Conservation (phyloP, 768 basidiomycete species). For the Russula brevipes region DNA sequence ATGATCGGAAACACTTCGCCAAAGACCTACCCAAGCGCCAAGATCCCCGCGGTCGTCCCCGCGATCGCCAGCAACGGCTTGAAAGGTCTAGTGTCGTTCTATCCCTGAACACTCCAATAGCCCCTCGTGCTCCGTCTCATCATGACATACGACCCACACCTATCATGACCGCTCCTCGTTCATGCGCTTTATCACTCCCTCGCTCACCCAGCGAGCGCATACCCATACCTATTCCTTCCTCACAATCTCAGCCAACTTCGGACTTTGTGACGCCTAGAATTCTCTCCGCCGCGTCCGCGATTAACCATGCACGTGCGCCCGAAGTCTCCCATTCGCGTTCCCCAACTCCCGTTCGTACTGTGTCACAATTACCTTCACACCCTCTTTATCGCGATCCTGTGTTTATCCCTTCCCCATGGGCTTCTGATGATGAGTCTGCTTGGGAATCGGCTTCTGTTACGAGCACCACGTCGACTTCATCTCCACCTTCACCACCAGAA, state of each 20-base stretch:
- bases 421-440: constrained; percentile 70
- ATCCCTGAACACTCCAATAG: constrained; percentile 29
- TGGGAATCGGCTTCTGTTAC: constrained; percentile 69
- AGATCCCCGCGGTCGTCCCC: constrained; percentile 55
- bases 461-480: constrained; percentile 56
- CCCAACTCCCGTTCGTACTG: constrained; percentile 36
- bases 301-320: constrained; percentile 9
- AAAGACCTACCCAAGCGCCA: constrained; percentile 43
- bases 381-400: constrained; percentile 27
- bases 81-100: constrained; percentile 36
- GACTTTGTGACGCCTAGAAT: constrained; percentile 7
- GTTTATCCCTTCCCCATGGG: constrained; percentile 53
- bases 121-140: constrained; percentile 27
- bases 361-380: constrained; percentile 28
- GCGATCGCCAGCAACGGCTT: constrained; percentile 44
- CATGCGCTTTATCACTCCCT: constrained; percentile 29
- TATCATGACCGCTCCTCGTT: constrained; percentile 35
- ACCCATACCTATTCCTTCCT: background rate
- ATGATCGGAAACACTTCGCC: constrained; percentile 54
- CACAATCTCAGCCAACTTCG: constrained; percentile 9
- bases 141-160: constrained; percentile 30
- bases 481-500: constrained; percentile 35
- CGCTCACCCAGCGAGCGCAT: constrained; percentile 32
- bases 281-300: constrained; percentile 13
- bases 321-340: constrained; percentile 33